Conservation (phyloP, 2,329 filamentous ascomycete species). For the Gyromitra esculenta region DNA sequence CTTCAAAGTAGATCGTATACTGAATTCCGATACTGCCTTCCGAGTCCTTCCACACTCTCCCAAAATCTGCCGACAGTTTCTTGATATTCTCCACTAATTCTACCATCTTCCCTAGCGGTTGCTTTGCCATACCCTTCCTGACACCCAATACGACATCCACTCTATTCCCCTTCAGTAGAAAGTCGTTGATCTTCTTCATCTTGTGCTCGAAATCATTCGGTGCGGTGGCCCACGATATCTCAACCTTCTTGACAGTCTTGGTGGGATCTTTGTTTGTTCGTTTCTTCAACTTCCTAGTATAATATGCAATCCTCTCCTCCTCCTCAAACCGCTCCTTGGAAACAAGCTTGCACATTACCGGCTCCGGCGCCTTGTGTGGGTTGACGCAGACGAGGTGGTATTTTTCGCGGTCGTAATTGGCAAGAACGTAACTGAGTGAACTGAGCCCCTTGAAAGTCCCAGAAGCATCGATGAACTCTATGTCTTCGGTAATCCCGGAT, state of each 20-base stretch:
- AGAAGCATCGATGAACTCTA: slow-evolving; percentile 63
- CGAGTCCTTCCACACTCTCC: slow-evolving; percentile 63
- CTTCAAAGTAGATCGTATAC: slow-evolving; percentile 64
- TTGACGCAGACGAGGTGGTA: slow-evolving; percentile 64
- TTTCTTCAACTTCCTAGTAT: slow-evolving; percentile 62
- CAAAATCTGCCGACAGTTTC: slow-evolving; percentile 61
- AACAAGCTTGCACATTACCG: slow-evolving; percentile 77
- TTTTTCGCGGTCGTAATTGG: slow-evolving; percentile 64
- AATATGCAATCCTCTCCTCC: slow-evolving; percentile 58
- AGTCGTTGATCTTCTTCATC: slow-evolving; percentile 72
- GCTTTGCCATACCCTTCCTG: slow-evolving; percentile 71
- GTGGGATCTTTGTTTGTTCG: slow-evolving; percentile 62
- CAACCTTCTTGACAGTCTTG: slow-evolving; percentile 75
- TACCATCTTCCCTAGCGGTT: slow-evolving; percentile 70
- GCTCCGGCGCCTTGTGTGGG: slow-evolving; percentile 59
- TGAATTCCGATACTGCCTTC: slow-evolving; percentile 64
- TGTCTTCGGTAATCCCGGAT: slow-evolving; percentile 56
- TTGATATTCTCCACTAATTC: slow-evolving; percentile 67
- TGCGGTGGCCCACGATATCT: slow-evolving; percentile 89
- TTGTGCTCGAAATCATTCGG: slow-evolving; percentile 77
- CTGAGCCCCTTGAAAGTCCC: slow-evolving; percentile 59
- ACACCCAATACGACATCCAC: slow-evolving; percentile 78
- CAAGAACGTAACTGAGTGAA: slow-evolving; percentile 61
- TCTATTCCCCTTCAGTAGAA: slow-evolving; percentile 76
- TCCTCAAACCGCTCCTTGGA: slow-evolving; percentile 63